A percentile compares a stretch with the other conserved stretches of the same genome.
These are phyloP conservation scores for Colletotrichum graminicola DNA, from an alignment of 2,329 filamentous ascomycete genomes.

Conservation along the genomic window DNA sequence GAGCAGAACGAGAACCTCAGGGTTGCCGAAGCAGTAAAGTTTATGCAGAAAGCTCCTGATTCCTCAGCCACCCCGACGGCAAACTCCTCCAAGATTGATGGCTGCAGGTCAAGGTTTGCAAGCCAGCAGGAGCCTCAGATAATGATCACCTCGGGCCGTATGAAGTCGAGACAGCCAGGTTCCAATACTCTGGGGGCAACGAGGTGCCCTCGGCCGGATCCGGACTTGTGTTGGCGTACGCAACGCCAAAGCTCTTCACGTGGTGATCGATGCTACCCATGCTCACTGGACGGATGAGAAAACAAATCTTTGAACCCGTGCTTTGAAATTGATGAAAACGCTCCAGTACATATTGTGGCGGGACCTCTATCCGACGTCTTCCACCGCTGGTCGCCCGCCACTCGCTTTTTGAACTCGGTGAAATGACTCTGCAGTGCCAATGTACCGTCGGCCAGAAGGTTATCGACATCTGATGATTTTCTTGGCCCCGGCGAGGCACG, in stretches of 20 bases:
- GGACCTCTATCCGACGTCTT: conserved; percentile 20
- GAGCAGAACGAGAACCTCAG: not conserved
- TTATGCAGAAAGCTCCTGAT: conserved; percentile 29
- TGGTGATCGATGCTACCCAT: not conserved
- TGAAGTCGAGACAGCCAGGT: not conserved
- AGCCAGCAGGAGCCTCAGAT: conserved; percentile 3
- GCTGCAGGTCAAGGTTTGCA: conserved; percentile 21
- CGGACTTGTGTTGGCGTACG: not conserved
- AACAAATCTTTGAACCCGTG: conserved; percentile 10
- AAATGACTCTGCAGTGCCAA: not conserved
- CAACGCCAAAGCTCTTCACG: not conserved
- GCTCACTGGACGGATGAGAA: not conserved
- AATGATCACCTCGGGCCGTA: not conserved
- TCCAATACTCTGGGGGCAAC: not conserved
- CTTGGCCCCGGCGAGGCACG: not conserved
- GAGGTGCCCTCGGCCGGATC: not conserved
- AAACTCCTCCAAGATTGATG: conserved; percentile 14
- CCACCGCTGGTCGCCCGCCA: conserved; percentile 7
- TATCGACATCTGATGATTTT: not conserved
- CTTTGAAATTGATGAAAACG: conserved; percentile 35
- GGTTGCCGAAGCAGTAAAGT: conserved; percentile 17
- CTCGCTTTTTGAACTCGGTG: conserved; percentile 8
- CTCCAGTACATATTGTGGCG: conserved; percentile 32
- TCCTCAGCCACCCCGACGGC: conserved; percentile 7
- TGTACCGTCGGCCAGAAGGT: not conserved